These are phyloP conservation scores for Eimeria sp. DNA, from an alignment of 169 alveolate species.

Conservation along the genomic window DNA sequence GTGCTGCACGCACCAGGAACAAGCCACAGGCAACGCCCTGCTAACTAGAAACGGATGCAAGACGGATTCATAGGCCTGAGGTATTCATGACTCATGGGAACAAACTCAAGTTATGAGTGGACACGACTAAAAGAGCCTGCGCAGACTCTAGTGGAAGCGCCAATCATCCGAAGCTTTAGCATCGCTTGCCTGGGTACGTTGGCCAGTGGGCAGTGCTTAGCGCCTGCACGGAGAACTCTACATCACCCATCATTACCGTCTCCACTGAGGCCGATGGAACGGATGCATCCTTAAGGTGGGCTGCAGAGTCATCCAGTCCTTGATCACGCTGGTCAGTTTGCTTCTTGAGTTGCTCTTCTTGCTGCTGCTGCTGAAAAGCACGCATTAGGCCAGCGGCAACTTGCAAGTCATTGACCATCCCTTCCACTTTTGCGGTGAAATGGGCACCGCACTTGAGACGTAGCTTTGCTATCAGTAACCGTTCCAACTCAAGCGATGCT, in stretches of 20 bases:
- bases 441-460: conserved; percentile 92
- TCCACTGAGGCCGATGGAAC: conserved; percentile 53
- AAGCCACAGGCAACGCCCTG: background rate
- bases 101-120: background rate
- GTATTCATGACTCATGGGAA: background rate
- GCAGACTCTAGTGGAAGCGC: background rate
- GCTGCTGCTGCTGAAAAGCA: conserved; percentile 69
- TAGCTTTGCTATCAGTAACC: conserved; percentile 89
- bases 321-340: conserved; percentile 13
- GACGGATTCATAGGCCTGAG: background rate
- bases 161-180: background rate
- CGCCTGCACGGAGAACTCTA: conserved; percentile 85
- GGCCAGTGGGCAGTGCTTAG: conserved; percentile 95
- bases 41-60: background rate
- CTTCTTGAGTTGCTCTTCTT: conserved; percentile 71
- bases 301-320: conserved; percentile 13
- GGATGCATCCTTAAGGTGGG: conserved; percentile 50
- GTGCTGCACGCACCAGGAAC: conserved; percentile 39
- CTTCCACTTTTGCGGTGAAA: conserved; percentile 94
- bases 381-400: conserved; percentile 86
- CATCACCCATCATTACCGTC: conserved; percentile 65
- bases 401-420: conserved; percentile 90
- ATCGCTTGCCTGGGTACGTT: conserved; percentile 83
- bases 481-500: conserved; percentile 90
- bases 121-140: background rate